Evolutionary conservation across 2,329 filamentous ascomycete species (phyloP).

Genomic region (Sporothrix sp.): DNA sequence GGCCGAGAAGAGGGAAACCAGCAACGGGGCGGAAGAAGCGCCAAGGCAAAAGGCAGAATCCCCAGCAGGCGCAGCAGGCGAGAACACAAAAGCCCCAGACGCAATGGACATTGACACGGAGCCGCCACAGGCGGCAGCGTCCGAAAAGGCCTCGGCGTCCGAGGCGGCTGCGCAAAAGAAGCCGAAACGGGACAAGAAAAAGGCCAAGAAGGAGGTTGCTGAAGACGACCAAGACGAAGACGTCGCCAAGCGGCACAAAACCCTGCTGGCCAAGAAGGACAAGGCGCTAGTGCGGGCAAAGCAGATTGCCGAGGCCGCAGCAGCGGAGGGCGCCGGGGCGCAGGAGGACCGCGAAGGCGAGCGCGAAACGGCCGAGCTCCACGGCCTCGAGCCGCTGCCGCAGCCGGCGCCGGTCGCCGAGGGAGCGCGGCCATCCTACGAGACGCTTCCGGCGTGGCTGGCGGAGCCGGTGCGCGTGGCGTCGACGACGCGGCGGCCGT

Average conservation of each 20-base stretch:
- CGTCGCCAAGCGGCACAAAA: slow-evolving; percentile 32
- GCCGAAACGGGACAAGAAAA: slow-evolving; percentile 17
- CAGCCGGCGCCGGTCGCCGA: slow-evolving; percentile 59
- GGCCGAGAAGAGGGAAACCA: background rate
- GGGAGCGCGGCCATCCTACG: slow-evolving; percentile 55
- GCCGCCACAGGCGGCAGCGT: background rate
- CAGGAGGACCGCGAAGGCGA: slow-evolving; percentile 4
- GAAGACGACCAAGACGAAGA: slow-evolving; percentile 20
- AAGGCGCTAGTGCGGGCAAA: slow-evolving; percentile 43
- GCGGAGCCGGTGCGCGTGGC: slow-evolving; percentile 62
- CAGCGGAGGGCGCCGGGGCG: slow-evolving; percentile 18
- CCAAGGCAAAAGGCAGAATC: background rate
- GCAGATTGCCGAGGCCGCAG: slow-evolving; percentile 14
- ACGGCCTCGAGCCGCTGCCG: slow-evolving; percentile 72
- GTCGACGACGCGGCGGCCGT: slow-evolving; percentile 48
- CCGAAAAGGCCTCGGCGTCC: background rate
- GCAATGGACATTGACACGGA: background rate
- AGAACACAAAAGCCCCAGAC: slow-evolving; percentile 12
- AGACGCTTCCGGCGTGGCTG: slow-evolving; percentile 73
- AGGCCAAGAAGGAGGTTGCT: slow-evolving; percentile 22
- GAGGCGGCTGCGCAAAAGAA: slow-evolving; percentile 26
- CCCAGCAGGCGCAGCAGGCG: background rate
- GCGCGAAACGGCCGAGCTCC: slow-evolving; percentile 32
- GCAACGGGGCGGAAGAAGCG: background rate
- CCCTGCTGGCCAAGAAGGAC: slow-evolving; percentile 44